phyloP scores from a whole-genome alignment of 768 basidiomycete genomes.

The Lactarius deliciosus region DNA sequence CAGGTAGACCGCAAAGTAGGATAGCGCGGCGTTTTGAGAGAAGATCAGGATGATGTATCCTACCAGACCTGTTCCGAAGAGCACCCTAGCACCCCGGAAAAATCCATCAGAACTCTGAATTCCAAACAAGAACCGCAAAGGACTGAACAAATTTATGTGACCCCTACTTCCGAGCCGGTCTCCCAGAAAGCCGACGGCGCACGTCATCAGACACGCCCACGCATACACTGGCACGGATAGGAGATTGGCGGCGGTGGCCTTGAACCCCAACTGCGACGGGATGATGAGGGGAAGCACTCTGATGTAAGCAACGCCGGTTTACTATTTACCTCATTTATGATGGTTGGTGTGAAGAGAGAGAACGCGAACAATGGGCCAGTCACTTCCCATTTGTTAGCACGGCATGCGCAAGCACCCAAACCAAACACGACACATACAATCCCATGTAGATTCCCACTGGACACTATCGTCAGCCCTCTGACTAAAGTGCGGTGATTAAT shows the following conservation, averaged over 20 bases:
- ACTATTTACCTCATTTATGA: slow-evolving; percentile 49
- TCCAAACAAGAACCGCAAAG: neutral
- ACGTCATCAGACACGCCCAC: slow-evolving; percentile 69
- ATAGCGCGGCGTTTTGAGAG: slow-evolving; percentile 58
- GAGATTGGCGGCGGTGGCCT: slow-evolving; percentile 66
- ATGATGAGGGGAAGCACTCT: neutral
- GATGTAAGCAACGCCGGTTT: neutral
- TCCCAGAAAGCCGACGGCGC: slow-evolving; percentile 57
- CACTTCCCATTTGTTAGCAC: slow-evolving; percentile 35
- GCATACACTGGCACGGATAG: slow-evolving; percentile 77
- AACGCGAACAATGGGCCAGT: slow-evolving; percentile 54
- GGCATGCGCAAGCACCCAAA: slow-evolving; percentile 4
- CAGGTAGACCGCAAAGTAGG: slow-evolving; percentile 71
- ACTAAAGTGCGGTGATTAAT: neutral
- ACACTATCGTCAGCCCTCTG: neutral
- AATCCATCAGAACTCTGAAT: slow-evolving; percentile 7
- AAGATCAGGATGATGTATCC: slow-evolving; percentile 68
- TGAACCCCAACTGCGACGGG: slow-evolving; percentile 45
- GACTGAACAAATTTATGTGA: slow-evolving; percentile 58
- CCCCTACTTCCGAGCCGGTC: slow-evolving; percentile 58
- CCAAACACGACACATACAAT: slow-evolving; percentile 46
- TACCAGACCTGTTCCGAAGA: slow-evolving; percentile 40
- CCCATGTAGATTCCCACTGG: slow-evolving; percentile 72
- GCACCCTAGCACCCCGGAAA: slow-evolving; percentile 10
- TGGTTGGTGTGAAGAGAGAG: slow-evolving; percentile 50